Evolutionary conservation across 23 red algal genomes (phyloP).

Genomic region (Gracilaria domingensis): DNA sequence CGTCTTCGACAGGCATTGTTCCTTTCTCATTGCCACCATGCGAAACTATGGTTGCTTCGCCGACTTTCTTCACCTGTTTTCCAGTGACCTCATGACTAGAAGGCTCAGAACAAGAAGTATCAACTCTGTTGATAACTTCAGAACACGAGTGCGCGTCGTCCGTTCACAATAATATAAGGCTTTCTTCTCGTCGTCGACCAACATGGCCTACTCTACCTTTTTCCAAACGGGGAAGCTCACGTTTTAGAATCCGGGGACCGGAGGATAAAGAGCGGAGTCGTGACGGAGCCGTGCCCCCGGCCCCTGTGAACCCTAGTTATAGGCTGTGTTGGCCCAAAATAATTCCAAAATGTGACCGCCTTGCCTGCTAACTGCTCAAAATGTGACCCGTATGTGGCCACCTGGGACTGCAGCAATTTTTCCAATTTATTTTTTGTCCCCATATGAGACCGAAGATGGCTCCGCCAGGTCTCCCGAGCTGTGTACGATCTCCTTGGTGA

Average conservation of each 20-base stretch:
- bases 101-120: neutral
- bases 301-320: no score
- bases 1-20: neutral
- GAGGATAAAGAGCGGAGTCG: neutral
- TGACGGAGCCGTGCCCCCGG: neutral
- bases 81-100: neutral
- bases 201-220: no score
- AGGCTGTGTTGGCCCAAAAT: no score
- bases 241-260: neutral
- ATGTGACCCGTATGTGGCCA: no score
- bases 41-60: neutral
- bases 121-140: neutral
- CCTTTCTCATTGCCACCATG: neutral
- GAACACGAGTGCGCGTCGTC: neutral
- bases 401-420: no score
- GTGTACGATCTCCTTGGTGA: no score
- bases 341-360: no score
- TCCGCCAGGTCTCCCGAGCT: no score
- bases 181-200: neutral
- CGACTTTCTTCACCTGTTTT: neutral
- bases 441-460: no score
- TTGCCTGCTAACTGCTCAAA: no score
- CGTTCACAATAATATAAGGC: no score
- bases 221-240: neutral
- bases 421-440: no score